phyloP scores from a whole-genome alignment of 257 asterid species.

The Mentha longifolia region DNA sequence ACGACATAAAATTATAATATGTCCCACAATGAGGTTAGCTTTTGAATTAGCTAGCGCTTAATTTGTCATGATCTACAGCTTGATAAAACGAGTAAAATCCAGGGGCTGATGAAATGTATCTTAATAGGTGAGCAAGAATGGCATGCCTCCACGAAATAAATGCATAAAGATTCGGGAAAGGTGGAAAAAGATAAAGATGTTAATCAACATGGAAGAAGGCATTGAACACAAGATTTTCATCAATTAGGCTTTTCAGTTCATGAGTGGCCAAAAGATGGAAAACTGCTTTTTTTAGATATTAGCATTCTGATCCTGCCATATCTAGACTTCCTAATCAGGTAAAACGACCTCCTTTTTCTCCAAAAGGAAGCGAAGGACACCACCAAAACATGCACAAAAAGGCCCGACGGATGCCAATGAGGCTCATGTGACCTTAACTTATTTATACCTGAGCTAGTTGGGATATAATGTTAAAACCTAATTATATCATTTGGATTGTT shows the following conservation, averaged over 20 bases:
- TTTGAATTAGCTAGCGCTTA: neutral
- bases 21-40: neutral
- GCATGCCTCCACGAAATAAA: slow-evolving; percentile 1
- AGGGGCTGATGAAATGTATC: neutral
- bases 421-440: slow-evolving; percentile 1
- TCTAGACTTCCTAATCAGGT: slow-evolving; percentile 7
- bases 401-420: neutral
- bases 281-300: slow-evolving; percentile 8
- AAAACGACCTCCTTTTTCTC: neutral
- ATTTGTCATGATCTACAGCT: neutral
- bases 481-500: neutral
- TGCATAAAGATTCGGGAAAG: neutral
- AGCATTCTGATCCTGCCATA: neutral
- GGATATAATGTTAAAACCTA: neutral
- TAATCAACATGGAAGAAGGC: neutral
- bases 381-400: neutral
- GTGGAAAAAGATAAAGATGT: neutral
- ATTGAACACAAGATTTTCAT: neutral
- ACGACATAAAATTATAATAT: neutral
- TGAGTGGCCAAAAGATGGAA: slow-evolving; percentile 1
- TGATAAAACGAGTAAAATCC: neutral
- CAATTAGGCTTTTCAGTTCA: slow-evolving; percentile 9
- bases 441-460: neutral
- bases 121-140: neutral
- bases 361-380: neutral